Evolutionary conservation across 1,284 basidiomycete species (phyloP), one percentile per base, ranked within the genome.

Genomic region (Trichosporon sp.): DNA sequence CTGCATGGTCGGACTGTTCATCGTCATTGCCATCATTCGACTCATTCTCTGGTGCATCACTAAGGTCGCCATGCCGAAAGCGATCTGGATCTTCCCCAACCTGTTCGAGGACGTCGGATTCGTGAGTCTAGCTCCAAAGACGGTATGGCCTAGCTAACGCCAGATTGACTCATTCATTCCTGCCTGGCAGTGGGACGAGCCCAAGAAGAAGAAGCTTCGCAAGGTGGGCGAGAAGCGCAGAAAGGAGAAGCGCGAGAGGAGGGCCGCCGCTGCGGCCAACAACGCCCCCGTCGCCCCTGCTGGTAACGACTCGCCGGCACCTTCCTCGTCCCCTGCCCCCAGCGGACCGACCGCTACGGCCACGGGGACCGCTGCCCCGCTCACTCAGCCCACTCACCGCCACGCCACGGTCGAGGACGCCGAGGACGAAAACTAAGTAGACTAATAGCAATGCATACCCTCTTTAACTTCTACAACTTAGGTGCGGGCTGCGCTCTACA

Each of bases 71-170:
- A 88, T 87, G 31, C 87, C 88, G 64, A 93, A 93, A 16, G 96
- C 95, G 34, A 96, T 99, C 66, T 99, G 95, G 95, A 90, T 99
- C 83, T 99, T 98, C 85, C 95, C 96, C 0, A 92, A 97, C 77
- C 83, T 99, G 56, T 99, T 99, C 73, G 95, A 95, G 33, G 95
- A 99, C 76, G 96, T 99, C 63, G 95, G 96, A 78, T 96, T 99
- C 78, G 95, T 98, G 75, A 82, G 94, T 88, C 1, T 13, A 16
- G 19, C 57, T 4, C 19, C 21, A 16, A 4, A 2, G n/a, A n/a
- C n/a, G n/a, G 5, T 13, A 61, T 23, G 32, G 27, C 2, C 14
- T 11, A 16, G 11, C 63, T 67, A 46, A 64, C 54, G 11, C 44
- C 71, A 96, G 94, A 87, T 98, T 69, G 95, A 98, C 64, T 97